A percentile compares a stretch with the other conserved stretches of the same genome.
These are phyloP conservation scores for Monosporascus cannonballus DNA, from an alignment of 2,329 filamentous ascomycete genomes.

Conservation along the genomic window DNA sequence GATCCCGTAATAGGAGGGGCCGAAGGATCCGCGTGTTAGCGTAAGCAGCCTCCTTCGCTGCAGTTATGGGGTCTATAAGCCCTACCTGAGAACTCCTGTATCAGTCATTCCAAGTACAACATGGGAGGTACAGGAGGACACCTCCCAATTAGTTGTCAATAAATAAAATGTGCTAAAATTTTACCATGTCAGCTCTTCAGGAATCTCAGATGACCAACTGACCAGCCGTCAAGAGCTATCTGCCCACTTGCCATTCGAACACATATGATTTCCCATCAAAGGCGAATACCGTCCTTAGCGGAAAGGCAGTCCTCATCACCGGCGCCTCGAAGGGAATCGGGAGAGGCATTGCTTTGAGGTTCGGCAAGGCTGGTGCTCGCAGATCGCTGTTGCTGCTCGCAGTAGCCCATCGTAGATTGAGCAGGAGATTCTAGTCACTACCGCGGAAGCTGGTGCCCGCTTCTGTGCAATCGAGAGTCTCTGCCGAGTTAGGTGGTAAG, in stretches of 20 bases:
- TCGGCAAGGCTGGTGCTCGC: conserved; percentile 39
- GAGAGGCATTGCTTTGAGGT: conserved; percentile 39
- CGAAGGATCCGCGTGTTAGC: no score
- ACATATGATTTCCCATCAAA: conserved; percentile 17
- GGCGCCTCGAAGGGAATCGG: conserved; percentile 43
- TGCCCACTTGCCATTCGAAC: conserved; percentile 13
- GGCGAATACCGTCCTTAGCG: conserved; percentile 6
- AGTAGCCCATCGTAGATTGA: conserved; percentile 31
- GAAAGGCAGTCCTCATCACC: conserved; percentile 33
- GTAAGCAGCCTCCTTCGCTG: no score
- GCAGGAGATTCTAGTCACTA: conserved; percentile 26
- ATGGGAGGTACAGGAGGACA: no score
- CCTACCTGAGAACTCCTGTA: no score
- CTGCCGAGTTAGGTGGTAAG: conserved; percentile 4
- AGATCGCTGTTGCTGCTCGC: conserved; percentile 43
- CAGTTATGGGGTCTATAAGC: no score
- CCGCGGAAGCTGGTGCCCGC: conserved; percentile 20
- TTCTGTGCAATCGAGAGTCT: conserved; percentile 14
- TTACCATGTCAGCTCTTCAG: background rate
- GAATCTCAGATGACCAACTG: conserved; percentile 4
- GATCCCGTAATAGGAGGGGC: no score
- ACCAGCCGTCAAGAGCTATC: conserved; percentile 8
- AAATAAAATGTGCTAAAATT: background rate
- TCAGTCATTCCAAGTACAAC: no score
- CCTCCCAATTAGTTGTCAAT: background rate